Evolutionary conservation across 306 rosid genomes (phyloP), one percentile per base, ranked within the genome.

Genomic region (Medicago ruthenica): DNA sequence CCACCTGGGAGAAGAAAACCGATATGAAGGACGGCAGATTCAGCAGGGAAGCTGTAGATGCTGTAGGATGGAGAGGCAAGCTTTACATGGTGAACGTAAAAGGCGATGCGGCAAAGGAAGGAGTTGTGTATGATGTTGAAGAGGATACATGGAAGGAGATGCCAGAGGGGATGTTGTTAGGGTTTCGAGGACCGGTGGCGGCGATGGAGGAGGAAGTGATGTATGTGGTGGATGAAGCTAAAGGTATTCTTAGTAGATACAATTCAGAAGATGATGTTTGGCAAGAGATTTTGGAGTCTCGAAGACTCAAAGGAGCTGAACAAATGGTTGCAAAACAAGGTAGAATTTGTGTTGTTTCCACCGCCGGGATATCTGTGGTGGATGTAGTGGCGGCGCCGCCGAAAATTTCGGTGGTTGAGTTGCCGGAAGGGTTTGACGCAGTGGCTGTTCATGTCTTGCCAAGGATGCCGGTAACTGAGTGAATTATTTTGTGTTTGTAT

Each of bases 121-220:
- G 97, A 0, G 59, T 65, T 0, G 83, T 87, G 8, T 94, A 90
- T 65, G 90, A 94, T 61, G 83, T 82, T 27, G 85, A 67, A 11
- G 73, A 60, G 47, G 95, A 86, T 31, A 24, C 0, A 47, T 92
- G 97, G 98, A 68, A 67, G 72, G 93, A 78, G 67, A 92, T 94
- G 97, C 88, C 90, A 70, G 78, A 81, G 42, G 98, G 98, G 9
- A 92, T 94, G 98, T 36, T 88, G 5, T 74, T 21, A 1, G 97
- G 96, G 2, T 94, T 97, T 94, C 84, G 85, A 12, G 97, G 98
- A 1, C 98, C 98, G 10, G 98, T 87, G 67, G 96, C 92, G 3
- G 93, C 98, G 39, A 84, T 95, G 97, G 92, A 84, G 21, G 96
- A 90, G 64, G 84, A 86, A 0, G 89, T 71, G 14, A 81, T 95